Percentiles rank a stretch among this genome's conserved stretches.
Evolutionary conservation across 2,329 filamentous ascomycete species (phyloP).

Genomic region (Paraphaeosphaeria sporulosa): DNA sequence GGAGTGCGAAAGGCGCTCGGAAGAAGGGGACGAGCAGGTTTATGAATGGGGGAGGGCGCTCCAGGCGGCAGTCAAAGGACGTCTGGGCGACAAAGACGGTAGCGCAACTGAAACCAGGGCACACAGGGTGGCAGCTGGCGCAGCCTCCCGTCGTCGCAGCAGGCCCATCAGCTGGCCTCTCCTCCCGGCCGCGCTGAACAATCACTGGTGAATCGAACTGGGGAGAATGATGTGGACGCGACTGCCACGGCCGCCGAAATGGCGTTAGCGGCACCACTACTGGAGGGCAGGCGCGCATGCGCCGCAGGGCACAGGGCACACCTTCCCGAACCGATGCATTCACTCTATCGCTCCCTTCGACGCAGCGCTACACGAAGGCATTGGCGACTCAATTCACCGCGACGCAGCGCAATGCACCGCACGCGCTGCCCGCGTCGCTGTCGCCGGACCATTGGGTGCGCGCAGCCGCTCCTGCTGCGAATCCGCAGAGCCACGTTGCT

Average conservation of each 20-base stretch:
- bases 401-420: not conserved
- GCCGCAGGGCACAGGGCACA: not conserved
- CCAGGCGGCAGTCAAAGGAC: slow-evolving; percentile 13
- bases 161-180: slow-evolving; percentile 11
- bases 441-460: slow-evolving; percentile 3
- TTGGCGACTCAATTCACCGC: slow-evolving; percentile 10
- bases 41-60: slow-evolving; percentile 27
- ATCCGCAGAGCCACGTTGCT: slow-evolving; percentile 12
- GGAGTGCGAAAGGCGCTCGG: slow-evolving; percentile 6
- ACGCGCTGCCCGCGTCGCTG: not conserved
- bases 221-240: slow-evolving; percentile 12
- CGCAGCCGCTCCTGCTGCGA: not conserved
- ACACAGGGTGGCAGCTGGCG: slow-evolving; percentile 11
- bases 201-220: slow-evolving; percentile 15
- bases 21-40: slow-evolving; percentile 10
- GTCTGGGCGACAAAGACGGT: slow-evolving; percentile 11
- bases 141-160: not conserved
- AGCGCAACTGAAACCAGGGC: slow-evolving; percentile 14
- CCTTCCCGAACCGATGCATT: slow-evolving; percentile 10
- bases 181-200: slow-evolving; percentile 13
- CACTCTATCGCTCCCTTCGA: not conserved
- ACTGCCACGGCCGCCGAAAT: slow-evolving; percentile 9
- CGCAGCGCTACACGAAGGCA: not conserved
- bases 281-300: not conserved
- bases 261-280: slow-evolving; percentile 13